Evolutionary conservation across 805 yeast genomes (phyloP), one percentile per base, ranked within the genome.

Genomic region (Cyberlindnera mississippiensis): DNA sequence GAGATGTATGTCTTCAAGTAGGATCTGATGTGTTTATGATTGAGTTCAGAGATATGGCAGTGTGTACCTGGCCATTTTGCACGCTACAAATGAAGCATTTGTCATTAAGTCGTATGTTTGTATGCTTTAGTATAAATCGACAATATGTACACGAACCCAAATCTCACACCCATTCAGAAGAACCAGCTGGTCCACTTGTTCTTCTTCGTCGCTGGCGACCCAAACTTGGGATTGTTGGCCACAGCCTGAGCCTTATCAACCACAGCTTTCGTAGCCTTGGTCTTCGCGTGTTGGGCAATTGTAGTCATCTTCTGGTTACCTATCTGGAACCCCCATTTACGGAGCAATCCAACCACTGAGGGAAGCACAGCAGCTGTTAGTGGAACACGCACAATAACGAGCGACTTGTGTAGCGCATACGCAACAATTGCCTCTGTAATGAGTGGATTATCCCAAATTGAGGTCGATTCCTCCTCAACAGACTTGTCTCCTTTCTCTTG

Each of bases 331-430:
- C 96, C 96, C 85, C 87, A 79, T 17, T 73, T 65, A 44, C 85
- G 76, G 48, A 91, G 71, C 35, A 67, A 58, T 39, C 63, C 68
- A 5, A 88, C 96, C 2, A 88, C 72, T 2, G 78, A 59, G 6
- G 99, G 99, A 0, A 97, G 89, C 11, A 90, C 74, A 2, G 96
- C 95, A 0, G 96, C 96, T 0, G 97, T 84, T 24, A 88, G 62
- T 12, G 99, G 99, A 5, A 93, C 67, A 48, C 99, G 75, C 32
- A 93, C 74, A 46, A 91, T 77, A 18, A 91, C 75, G 48, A 93
- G 71, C 4, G 90, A 77, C 66, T 93, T 93, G 68, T 93, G 98
- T 35, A 93, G 68, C 3, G 96, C 96, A 60, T 93, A 93, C 0
- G 98, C 98, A 39, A 93, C 75, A 11, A 85, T 80, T 52, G 88